Evolutionary conservation across 495 filamentous ascomycete species (phyloP), one percentile per base, ranked within the genome.

Genomic region (Xylaria scruposa): DNA sequence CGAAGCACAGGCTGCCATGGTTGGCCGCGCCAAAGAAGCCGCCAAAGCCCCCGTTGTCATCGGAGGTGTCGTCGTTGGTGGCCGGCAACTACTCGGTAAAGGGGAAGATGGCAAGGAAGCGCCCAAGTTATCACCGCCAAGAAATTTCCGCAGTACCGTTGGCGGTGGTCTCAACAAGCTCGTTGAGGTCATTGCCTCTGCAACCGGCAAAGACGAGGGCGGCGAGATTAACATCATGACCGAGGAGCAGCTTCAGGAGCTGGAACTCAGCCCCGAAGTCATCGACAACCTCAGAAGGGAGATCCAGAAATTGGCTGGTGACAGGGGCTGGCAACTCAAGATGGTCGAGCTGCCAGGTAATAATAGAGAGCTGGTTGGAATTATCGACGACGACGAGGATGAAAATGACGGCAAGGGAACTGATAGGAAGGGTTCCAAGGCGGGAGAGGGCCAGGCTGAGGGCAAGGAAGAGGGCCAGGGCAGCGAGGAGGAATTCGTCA

Each of bases 211-310:
- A 46, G 82, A 81, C 42, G 84, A 89, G 51, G 89, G 88, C n/a
- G 88, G 87, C 47, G 82, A 88, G 75, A 76, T 90, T 49, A 74
- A 86, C 36, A 78, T 81, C 51, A 73, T 91, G 68, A 85, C 83
- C 10, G 85, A 88, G 49, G 88, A 91, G 49, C 89, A 91, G 46
- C 76, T 97, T 60, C 87, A 88, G 76, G 89, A 91, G 74, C 81
- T 92, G 71, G 88, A 91, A 26, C 81, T 97, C n/a, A 88, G 91
- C 71, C 87, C 88, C 9, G 85, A 91, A 66, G 84, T 87, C 68
- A 81, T 96, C 3, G 90, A 94, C 67, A 82, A 85, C 68, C 81
- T 94, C 70, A 86, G 84, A 75, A 85, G 89, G 70, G 83, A 91
- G 74, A 70, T 90, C 59, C 78, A 87, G 74, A 79, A 79, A 61